Evolutionary conservation across 176 grass and related monocot species (phyloP).

Genomic region (Phragmites australis): DNA sequence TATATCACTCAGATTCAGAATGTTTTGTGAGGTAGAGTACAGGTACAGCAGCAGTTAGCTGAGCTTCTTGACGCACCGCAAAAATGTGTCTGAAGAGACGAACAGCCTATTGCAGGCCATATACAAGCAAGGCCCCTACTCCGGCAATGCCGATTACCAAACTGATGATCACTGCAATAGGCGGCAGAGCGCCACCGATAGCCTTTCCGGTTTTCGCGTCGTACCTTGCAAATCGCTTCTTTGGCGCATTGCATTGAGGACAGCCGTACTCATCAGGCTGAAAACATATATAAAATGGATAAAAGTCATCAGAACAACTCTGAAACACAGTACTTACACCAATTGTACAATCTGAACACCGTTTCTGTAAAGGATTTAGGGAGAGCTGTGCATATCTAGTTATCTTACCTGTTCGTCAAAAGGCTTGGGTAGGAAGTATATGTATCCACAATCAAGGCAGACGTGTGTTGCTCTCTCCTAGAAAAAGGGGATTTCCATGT

Average conservation of each 20-base stretch:
- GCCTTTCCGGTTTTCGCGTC: conserved; percentile 63
- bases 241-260: conserved; percentile 95
- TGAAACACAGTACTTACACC: conserved; percentile 1
- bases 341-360: neutral
- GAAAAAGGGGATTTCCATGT: conserved; percentile 13
- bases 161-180: conserved; percentile 68
- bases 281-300: conserved; percentile 21
- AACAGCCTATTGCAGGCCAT: conserved; percentile 72
- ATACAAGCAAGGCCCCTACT: conserved; percentile 85
- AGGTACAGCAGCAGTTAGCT: conserved; percentile 32
- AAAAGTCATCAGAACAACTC: conserved; percentile 31
- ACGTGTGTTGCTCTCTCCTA: conserved; percentile 96
- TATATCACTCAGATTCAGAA: conserved; percentile 13
- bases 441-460: conserved; percentile 92
- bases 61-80: conserved; percentile 27
- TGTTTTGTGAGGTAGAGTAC: conserved; percentile 25
- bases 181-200: conserved; percentile 65
- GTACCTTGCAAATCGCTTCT: conserved; percentile 82
- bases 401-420: conserved; percentile 86
- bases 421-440: conserved; percentile 88
- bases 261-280: conserved; percentile 84
- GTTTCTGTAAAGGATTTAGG: conserved; percentile 17
- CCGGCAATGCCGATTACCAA: conserved; percentile 69
- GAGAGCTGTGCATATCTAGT: neutral
- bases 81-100: conserved; percentile 22